phyloP scores from a whole-genome alignment of 768 basidiomycete species.

The Lentinula sp. region DNA sequence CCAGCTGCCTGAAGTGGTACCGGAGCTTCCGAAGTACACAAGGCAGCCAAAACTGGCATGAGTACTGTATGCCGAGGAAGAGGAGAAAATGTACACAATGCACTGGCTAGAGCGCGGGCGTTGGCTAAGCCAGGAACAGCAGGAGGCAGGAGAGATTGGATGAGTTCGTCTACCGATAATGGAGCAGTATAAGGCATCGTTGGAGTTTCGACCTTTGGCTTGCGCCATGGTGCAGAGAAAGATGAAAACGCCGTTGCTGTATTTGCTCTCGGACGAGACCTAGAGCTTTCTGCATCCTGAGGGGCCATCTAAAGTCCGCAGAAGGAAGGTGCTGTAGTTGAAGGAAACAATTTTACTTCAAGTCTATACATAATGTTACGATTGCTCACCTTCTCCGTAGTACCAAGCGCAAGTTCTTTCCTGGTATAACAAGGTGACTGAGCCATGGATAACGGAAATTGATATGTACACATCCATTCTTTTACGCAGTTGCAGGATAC shows the following conservation, averaged over 20 bases:
- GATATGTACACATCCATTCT: neutral
- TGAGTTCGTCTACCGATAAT: constrained; percentile 31
- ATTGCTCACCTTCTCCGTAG: neutral
- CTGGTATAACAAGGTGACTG: neutral
- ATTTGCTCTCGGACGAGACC: constrained; percentile 32
- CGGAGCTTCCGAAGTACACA: constrained; percentile 53
- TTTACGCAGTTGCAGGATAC: neutral
- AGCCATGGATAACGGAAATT: neutral
- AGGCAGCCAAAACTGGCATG: constrained; percentile 51
- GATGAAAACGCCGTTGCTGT: constrained; percentile 31
- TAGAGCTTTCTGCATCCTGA: constrained; percentile 19
- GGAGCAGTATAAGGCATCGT: constrained; percentile 22
- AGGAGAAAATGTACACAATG: constrained; percentile 46
- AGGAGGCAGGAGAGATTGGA: constrained; percentile 43
- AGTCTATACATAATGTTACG: too few species aligned
- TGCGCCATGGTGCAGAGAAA: constrained; percentile 30
- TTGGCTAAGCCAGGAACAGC: constrained; percentile 61
- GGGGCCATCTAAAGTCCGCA: neutral
- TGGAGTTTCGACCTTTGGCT: constrained; percentile 19
- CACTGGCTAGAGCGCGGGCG: constrained; percentile 52
- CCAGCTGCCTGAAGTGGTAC: constrained; percentile 58
- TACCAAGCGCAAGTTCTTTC: neutral
- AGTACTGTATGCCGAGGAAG: constrained; percentile 48
- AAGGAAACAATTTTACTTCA: neutral
- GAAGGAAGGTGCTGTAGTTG: neutral